Evolutionary conservation across 129 eudicot species (phyloP).

Genomic region (Artemisia tridentata): DNA sequence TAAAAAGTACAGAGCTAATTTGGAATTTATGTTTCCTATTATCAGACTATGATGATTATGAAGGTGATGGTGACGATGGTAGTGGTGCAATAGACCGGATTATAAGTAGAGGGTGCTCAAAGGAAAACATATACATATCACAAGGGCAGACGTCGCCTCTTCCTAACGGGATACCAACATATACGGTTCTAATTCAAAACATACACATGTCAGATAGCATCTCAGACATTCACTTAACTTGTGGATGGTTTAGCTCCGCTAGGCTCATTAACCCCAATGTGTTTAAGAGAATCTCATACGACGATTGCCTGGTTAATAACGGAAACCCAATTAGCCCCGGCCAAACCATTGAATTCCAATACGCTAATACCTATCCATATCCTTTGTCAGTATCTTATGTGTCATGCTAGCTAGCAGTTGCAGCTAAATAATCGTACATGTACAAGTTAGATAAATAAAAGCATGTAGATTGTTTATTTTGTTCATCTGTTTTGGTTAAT

Average conservation of each 20-base stretch:
- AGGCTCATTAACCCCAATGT: conserved; percentile 49
- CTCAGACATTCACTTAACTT: conserved; percentile 57
- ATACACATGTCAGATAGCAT: conserved; percentile 47
- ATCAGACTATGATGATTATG: conserved; percentile 2
- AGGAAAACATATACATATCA: conserved; percentile 40
- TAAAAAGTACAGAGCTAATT: neutral
- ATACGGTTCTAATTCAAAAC: conserved; percentile 53
- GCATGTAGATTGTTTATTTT: too few species aligned
- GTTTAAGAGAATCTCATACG: conserved; percentile 42
- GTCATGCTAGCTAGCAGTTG: conserved; percentile 37
- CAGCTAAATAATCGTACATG: too few species aligned
- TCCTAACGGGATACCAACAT: conserved; percentile 69
- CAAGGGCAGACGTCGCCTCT: conserved; percentile 58
- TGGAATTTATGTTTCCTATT: neutral
- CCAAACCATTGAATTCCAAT: conserved; percentile 43
- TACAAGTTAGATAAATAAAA: too few species aligned
- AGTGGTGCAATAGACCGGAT: conserved; percentile 21
- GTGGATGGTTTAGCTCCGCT: conserved; percentile 86
- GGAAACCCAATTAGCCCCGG: conserved; percentile 56
- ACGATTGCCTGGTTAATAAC: conserved; percentile 69
- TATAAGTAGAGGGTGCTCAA: conserved; percentile 37
- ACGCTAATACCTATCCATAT: conserved; percentile 56
- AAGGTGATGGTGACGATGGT: conserved; percentile 3
- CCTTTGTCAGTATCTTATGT: conserved; percentile 53
- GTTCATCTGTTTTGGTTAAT: too few species aligned